These are phyloP conservation scores for Skeletonema potamos DNA, from an alignment of 108 stramenopile species.

Conservation along the genomic window DNA sequence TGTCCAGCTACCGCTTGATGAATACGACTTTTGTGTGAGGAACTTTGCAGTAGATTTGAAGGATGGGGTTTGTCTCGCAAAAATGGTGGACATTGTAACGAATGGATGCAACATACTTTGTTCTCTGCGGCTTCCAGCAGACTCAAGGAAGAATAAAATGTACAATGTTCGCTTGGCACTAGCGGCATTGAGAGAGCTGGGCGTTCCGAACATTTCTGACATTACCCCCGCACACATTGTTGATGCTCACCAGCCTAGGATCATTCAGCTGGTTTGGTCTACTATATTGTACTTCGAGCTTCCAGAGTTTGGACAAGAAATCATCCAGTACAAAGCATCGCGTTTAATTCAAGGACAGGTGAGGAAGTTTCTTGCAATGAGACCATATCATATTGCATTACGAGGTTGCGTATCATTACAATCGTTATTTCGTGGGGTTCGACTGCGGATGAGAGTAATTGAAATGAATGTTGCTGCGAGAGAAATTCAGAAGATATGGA, in stretches of 20 bases:
- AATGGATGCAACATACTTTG: conserved; percentile 47
- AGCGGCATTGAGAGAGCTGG: conserved; percentile 33
- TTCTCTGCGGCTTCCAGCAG: conserved; percentile 82
- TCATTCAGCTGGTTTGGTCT: conserved; percentile 81
- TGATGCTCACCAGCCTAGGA: conserved; percentile 82
- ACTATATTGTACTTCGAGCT: conserved; percentile 63
- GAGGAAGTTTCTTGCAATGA: conserved; percentile 23
- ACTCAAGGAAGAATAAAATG: conserved; percentile 89
- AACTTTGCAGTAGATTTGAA: conserved; percentile 92
- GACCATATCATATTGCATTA: conserved; percentile 18
- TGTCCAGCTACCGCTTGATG: conserved; percentile 86
- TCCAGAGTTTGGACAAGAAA: conserved; percentile 24
- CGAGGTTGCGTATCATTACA: conserved; percentile 18
- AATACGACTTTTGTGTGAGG: conserved; percentile 78
- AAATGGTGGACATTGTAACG: conserved; percentile 77
- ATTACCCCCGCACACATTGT: conserved; percentile 81
- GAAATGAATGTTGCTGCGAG: conserved; percentile 18
- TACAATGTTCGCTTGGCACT: conserved; percentile 88
- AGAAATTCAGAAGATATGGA: conserved; percentile 43
- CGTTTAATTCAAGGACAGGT: conserved; percentile 10
- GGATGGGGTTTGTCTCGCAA: conserved; percentile 89
- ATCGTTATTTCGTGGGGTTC: neutral
- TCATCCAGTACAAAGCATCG: conserved; percentile 15
- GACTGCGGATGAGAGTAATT: neutral
- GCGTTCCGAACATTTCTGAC: conserved; percentile 58